phyloP scores from a whole-genome alignment of 176 grass and related monocot genomes.

The Oropetium thomaeum region DNA sequence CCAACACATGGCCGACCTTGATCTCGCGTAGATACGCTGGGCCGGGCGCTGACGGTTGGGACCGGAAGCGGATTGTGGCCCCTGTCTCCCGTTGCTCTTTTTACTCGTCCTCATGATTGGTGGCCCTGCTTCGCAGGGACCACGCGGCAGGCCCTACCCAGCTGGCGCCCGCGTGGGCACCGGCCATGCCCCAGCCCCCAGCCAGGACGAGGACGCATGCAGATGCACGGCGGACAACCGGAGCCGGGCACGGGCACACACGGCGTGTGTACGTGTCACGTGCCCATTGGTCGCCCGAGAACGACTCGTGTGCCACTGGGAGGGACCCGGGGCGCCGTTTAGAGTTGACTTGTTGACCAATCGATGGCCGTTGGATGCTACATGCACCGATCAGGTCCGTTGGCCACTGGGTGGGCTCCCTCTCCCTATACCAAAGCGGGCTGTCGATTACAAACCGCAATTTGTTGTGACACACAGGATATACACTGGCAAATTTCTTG shows the following conservation, averaged over 20 bases:
- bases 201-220: background rate
- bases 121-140: background rate
- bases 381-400: background rate
- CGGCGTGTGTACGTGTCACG: background rate
- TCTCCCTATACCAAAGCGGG: no score
- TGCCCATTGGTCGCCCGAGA: conserved; percentile 10
- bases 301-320: background rate
- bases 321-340: background rate
- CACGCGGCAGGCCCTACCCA: background rate
- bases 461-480: no score
- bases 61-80: background rate
- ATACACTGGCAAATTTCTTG: no score
- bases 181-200: background rate
- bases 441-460: no score
- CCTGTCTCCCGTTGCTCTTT: background rate
- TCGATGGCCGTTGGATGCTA: background rate
- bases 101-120: conserved; percentile 31
- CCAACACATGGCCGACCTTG: conserved; percentile 28
- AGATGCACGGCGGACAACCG: background rate
- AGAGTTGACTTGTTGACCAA: background rate
- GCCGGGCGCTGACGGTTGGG: background rate
- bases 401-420: no score
- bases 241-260: no score
- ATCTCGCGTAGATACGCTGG: conserved; percentile 23
- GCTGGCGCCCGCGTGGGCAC: conserved; percentile 17